Conservation (phyloP, 805 yeast species). For the Wickerhamiella australiensis region DNA sequence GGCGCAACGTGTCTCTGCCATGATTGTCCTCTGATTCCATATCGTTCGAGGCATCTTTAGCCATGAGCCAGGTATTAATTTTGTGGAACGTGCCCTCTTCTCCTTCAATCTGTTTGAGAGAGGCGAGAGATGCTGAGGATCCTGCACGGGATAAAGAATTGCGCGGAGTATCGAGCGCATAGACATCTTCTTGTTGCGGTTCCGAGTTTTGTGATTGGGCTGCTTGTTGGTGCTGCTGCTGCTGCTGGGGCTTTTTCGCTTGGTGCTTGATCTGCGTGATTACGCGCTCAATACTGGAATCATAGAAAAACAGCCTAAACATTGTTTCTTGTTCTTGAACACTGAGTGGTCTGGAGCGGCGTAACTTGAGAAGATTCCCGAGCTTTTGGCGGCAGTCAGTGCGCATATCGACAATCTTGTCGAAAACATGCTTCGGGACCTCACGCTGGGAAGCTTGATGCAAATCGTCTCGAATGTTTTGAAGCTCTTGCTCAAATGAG, state of each 20-base stretch:
- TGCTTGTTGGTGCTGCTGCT: slow-evolving; percentile 11
- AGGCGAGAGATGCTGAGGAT: slow-evolving; percentile 28
- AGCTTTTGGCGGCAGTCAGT: slow-evolving; percentile 16
- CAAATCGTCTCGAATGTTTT: not conserved
- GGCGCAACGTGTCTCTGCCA: slow-evolving; percentile 1
- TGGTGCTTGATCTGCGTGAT: slow-evolving; percentile 9
- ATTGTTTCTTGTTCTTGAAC: slow-evolving; percentile 21
- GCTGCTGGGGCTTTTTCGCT: slow-evolving; percentile 16
- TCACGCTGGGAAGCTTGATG: not conserved
- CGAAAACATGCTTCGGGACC: slow-evolving; percentile 11
- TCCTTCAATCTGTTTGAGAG: slow-evolving; percentile 50
- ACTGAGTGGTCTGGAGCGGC: slow-evolving; percentile 16
- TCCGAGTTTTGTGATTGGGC: slow-evolving; percentile 1
- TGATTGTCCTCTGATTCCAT: not conserved
- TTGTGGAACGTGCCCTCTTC: slow-evolving; percentile 90
- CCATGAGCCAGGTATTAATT: slow-evolving; percentile 59
- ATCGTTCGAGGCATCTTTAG: not conserved
- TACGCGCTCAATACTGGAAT: slow-evolving; percentile 19
- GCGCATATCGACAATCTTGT: slow-evolving; percentile 18
- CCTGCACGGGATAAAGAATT: slow-evolving; percentile 23
- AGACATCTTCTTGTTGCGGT: slow-evolving; percentile 13
- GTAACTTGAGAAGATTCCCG: slow-evolving; percentile 17
- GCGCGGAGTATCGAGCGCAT: slow-evolving; percentile 18
- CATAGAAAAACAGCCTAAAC: slow-evolving; percentile 20
- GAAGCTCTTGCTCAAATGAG: slow-evolving; percentile 12